Evolutionary conservation across 2,329 filamentous ascomycete species (phyloP).

Genomic region (Phaeoacremonium minimum): DNA sequence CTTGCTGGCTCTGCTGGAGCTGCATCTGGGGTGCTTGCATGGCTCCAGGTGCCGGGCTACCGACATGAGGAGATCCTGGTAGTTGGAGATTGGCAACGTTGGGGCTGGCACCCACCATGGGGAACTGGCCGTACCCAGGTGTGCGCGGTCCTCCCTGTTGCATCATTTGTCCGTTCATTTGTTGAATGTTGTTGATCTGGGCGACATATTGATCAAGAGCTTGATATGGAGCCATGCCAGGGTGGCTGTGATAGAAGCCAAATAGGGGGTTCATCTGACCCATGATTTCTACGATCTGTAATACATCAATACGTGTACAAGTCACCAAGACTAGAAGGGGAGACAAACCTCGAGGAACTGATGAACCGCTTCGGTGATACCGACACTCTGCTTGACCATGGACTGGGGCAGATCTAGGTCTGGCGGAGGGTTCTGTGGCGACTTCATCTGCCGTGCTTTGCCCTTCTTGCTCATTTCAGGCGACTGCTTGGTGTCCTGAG

Average conservation of each 20-base stretch:
- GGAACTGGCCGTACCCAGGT: slow-evolving; percentile 53
- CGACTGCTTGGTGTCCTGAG: slow-evolving; percentile 52
- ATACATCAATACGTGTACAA: slow-evolving; percentile 15
- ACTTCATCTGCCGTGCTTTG: slow-evolving; percentile 56
- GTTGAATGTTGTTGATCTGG: slow-evolving; percentile 34
- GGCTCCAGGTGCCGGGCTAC: slow-evolving; percentile 57
- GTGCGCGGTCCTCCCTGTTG: slow-evolving; percentile 44
- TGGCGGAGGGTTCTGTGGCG: slow-evolving; percentile 53
- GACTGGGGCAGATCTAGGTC: slow-evolving; percentile 59
- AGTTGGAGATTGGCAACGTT: slow-evolving; percentile 56
- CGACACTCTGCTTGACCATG: slow-evolving; percentile 50
- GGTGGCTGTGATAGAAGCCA: slow-evolving; percentile 50
- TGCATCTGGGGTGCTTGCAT: slow-evolving; percentile 65
- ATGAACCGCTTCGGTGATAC: slow-evolving; percentile 56
- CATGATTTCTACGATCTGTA: slow-evolving; percentile 60
- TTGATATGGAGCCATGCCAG: slow-evolving; percentile 48
- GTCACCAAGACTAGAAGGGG: slow-evolving; percentile 1
- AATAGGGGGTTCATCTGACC: slow-evolving; percentile 64
- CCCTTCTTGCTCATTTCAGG: slow-evolving; percentile 66
- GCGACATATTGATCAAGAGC: slow-evolving; percentile 58
- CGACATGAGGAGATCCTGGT: slow-evolving; percentile 57
- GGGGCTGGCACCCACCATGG: slow-evolving; percentile 56
- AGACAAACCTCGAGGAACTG: slow-evolving; percentile 59
- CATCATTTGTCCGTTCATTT: slow-evolving; percentile 45
- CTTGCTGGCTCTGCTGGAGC: slow-evolving; percentile 64